Percentiles rank a stretch among this genome's conserved stretches.
These are phyloP conservation scores for Cordyceps farinosa DNA, from an alignment of 2,329 filamentous ascomycete species.

Conservation along the genomic window DNA sequence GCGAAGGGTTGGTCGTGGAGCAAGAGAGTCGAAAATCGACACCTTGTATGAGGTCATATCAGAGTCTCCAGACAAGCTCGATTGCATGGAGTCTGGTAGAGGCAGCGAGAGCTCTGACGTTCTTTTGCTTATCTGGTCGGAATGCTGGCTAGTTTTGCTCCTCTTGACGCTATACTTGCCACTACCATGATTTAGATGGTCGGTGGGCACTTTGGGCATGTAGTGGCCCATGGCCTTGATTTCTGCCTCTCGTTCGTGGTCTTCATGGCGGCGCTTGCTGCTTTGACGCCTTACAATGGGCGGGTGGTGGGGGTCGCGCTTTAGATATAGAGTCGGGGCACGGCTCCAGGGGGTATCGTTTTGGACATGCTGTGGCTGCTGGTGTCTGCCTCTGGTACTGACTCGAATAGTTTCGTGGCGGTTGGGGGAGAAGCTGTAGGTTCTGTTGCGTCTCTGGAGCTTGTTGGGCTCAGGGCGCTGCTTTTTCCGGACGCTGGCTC, in stretches of 20 bases:
- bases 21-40: constrained; percentile 74
- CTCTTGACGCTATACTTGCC: constrained; percentile 64
- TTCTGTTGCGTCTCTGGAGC: constrained; percentile 45
- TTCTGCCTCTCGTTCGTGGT: constrained; percentile 78
- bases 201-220: constrained; percentile 58
- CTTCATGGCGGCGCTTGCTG: constrained; percentile 72
- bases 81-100: constrained; percentile 68
- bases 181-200: constrained; percentile 41
- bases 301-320: constrained; percentile 51
- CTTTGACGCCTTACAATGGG: constrained; percentile 64
- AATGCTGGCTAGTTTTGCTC: constrained; percentile 50
- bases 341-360: constrained; percentile 29
- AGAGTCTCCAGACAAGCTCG: constrained; percentile 69
- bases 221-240: constrained; percentile 78
- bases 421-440: constrained; percentile 61
- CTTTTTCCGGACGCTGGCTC: constrained; percentile 35
- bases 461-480: constrained; percentile 46
- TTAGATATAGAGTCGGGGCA: constrained; percentile 55
- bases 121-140: constrained; percentile 55
- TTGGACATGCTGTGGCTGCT: constrained; percentile 16
- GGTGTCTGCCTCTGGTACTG: constrained; percentile 26
- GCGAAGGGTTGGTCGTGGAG: constrained; percentile 78
- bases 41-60: constrained; percentile 74
- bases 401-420: constrained; percentile 52
- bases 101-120: constrained; percentile 74